Percentiles rank a stretch among this genome's conserved stretches.
phyloP scores from a whole-genome alignment of 129 eudicot genomes.

The Tagetes erecta region DNA sequence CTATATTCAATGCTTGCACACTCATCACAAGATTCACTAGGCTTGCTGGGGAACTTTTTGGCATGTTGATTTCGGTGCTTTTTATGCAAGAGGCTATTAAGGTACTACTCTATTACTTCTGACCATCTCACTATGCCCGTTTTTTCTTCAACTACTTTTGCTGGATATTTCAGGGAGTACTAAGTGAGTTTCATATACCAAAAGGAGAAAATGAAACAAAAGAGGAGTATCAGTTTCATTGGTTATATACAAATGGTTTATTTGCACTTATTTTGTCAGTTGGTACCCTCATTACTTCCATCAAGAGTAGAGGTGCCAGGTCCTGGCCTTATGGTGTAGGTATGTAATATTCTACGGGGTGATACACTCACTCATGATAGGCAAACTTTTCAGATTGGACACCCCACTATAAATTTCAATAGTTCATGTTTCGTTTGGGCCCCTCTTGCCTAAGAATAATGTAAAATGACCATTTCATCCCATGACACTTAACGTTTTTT shows the following conservation, averaged over 20 bases:
- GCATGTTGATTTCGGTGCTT: constrained; percentile 91
- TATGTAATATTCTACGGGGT: constrained; percentile 16
- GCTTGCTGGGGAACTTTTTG: constrained; percentile 89
- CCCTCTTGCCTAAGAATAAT: not conserved
- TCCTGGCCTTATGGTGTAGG: constrained; percentile 89
- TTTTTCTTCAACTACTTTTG: constrained; percentile 14
- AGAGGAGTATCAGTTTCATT: constrained; percentile 54
- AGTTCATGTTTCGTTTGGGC: not conserved
- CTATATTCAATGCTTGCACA: constrained; percentile 80
- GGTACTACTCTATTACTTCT: constrained; percentile 30
- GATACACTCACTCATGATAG: not conserved
- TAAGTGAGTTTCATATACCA: constrained; percentile 76
- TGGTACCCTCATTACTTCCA: constrained; percentile 63
- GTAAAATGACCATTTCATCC: constrained; percentile 4
- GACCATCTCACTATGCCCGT: not conserved
- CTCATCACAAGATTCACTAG: constrained; percentile 81
- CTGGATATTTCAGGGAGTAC: constrained; percentile 58
- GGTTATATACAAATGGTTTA: constrained; percentile 73
- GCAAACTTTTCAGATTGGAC: not conserved
- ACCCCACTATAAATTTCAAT: not conserved
- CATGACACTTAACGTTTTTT: not conserved
- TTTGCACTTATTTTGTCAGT: constrained; percentile 59
- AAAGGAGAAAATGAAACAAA: constrained; percentile 43
- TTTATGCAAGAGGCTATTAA: constrained; percentile 89
- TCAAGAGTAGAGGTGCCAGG: constrained; percentile 70